A percentile compares a stretch with the other conserved stretches of the same genome.
Conservation (phyloP, 805 yeast genomes). For the Barnettozyma pratensis region DNA sequence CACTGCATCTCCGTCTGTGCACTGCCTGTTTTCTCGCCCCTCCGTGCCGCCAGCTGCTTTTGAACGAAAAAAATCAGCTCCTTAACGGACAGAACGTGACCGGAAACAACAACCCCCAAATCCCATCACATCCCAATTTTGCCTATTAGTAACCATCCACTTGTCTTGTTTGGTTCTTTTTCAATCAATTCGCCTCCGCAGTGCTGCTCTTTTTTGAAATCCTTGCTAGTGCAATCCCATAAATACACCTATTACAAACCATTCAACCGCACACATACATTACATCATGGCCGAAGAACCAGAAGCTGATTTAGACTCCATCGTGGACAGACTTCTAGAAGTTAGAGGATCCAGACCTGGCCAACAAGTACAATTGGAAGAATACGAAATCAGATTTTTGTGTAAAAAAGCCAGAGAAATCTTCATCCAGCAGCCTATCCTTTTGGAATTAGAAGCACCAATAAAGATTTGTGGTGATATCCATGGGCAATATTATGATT, state of each 20-base stretch:
- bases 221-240: background rate
- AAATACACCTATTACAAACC: background rate
- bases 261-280: background rate
- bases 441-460: constrained; percentile 95
- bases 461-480: constrained; percentile 95
- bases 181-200: background rate
- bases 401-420: constrained; percentile 98
- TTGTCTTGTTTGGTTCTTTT: background rate
- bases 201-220: background rate
- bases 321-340: constrained; percentile 92
- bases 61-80: background rate
- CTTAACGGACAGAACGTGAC: background rate
- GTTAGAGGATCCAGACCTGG: constrained; percentile 99
- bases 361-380: constrained; percentile 89
- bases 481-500: constrained; percentile 97
- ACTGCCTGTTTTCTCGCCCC: constrained; percentile 1
- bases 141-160: background rate
- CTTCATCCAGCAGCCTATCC: constrained; percentile 94
- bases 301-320: constrained; percentile 95
- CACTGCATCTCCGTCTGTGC: background rate
- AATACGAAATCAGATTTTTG: constrained; percentile 88
- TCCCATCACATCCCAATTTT: background rate
- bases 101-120: background rate
- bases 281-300: constrained; percentile 37
- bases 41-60: background rate